These are phyloP conservation scores for Allium fistulosum DNA, from an alignment of 106 monocot species.

Conservation along the genomic window DNA sequence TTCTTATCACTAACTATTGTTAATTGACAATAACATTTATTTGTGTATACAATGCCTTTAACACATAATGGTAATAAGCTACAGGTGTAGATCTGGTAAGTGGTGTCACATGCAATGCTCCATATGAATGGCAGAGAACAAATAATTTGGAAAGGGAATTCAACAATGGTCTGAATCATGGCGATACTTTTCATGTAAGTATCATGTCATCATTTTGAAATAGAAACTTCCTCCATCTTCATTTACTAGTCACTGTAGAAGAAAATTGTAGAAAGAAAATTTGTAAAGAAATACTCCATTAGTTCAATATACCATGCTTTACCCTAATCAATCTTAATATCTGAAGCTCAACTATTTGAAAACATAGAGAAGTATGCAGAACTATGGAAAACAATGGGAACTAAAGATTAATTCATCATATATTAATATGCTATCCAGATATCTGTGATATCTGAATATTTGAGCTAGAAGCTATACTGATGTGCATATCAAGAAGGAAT, in stretches of 20 bases:
- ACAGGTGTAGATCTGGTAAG: constrained; percentile 95
- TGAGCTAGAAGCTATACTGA: too few relatives aligned
- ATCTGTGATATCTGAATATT: too few relatives aligned
- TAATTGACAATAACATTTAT: background rate
- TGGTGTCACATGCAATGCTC: constrained; percentile 72
- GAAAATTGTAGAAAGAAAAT: too few relatives aligned
- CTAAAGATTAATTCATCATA: too few relatives aligned
- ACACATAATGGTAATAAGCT: background rate
- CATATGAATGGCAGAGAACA: constrained; percentile 66
- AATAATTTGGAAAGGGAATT: constrained; percentile 77
- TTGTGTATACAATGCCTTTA: background rate
- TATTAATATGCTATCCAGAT: too few relatives aligned
- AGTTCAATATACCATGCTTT: too few relatives aligned
- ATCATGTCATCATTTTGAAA: background rate
- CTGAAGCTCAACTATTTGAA: too few relatives aligned
- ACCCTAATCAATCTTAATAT: too few relatives aligned
- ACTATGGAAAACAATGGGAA: too few relatives aligned
- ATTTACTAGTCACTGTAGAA: background rate
- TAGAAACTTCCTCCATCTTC: background rate
- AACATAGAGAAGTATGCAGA: too few relatives aligned
- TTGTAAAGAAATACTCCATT: too few relatives aligned
- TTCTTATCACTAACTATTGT: background rate
- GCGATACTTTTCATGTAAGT: constrained; percentile 61
- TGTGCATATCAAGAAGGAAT: too few relatives aligned
- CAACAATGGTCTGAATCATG: constrained; percentile 16